Conservation (phyloP, 352 stramenopile genomes). For the Phytopythium sindhum region DNA sequence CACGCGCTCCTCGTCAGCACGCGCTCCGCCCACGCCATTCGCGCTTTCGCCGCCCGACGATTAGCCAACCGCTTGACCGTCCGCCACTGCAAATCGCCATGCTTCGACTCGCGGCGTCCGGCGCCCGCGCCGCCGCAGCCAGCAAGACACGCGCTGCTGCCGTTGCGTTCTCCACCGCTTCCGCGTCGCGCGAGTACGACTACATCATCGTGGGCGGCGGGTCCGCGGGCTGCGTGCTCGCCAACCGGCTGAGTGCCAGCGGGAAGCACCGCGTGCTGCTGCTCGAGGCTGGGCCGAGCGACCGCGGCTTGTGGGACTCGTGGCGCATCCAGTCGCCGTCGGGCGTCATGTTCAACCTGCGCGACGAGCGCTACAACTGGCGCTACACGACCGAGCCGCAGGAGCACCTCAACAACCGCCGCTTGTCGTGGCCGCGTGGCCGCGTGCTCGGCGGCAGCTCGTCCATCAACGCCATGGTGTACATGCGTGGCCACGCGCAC, state of each 20-base stretch:
- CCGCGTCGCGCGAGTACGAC: constrained; percentile 45
- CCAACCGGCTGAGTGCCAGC: constrained; percentile 72
- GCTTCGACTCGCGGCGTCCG: background rate
- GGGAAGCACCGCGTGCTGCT: constrained; percentile 67
- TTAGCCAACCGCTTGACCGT: no score
- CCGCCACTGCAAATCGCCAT: background rate
- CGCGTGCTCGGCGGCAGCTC: constrained; percentile 76
- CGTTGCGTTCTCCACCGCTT: background rate
- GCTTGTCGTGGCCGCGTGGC: constrained; percentile 63
- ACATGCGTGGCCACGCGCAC: constrained; percentile 66
- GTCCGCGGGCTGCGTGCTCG: constrained; percentile 83
- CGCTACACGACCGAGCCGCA: constrained; percentile 68
- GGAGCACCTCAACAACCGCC: constrained; percentile 58
- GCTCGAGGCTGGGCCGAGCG: constrained; percentile 79
- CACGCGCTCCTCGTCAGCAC: no score
- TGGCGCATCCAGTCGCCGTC: constrained; percentile 79
- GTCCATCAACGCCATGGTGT: constrained; percentile 80
- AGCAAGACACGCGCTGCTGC: background rate
- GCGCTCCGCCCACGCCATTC: background rate
- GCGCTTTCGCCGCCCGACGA: background rate
- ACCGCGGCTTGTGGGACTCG: constrained; percentile 64
- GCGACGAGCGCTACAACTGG: constrained; percentile 76
- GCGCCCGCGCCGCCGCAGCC: background rate
- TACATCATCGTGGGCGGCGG: constrained; percentile 88
- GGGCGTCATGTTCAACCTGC: constrained; percentile 66